Evolutionary conservation across 164 flowering plant species (phyloP).

Genomic region (Aristolochia fimbriata): DNA sequence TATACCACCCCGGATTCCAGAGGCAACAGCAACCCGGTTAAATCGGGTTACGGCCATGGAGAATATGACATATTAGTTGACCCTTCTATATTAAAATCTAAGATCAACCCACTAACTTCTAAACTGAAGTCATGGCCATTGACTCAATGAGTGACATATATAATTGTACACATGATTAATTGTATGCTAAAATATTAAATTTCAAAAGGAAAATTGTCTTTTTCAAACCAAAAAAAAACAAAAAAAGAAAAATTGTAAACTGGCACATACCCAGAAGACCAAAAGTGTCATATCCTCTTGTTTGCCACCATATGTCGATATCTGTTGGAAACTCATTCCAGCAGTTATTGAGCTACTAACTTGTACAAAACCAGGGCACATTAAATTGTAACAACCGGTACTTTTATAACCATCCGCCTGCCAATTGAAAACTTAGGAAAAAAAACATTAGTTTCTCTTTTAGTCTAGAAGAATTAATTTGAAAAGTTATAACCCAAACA

Average conservation of each 20-base stretch:
- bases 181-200: not conserved
- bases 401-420: not conserved
- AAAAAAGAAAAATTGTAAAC: not conserved
- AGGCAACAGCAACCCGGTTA: not conserved
- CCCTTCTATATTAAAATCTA: too few species aligned
- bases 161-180: not conserved
- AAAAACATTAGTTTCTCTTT: not conserved
- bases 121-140: too few species aligned
- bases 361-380: conserved; percentile 3
- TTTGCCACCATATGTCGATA: not conserved
- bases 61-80: not conserved
- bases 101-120: too few species aligned
- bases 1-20: too few species aligned
- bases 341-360: not conserved
- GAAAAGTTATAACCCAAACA: not conserved
- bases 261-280: not conserved
- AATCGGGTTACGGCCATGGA: not conserved
- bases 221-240: too few species aligned
- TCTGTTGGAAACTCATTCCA: not conserved
- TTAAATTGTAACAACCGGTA: not conserved
- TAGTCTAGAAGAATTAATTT: not conserved
- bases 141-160: not conserved
- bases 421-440: not conserved
- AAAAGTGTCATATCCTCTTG: not conserved
- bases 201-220: not conserved